A percentile compares a stretch with the other conserved stretches of the same genome.
These are phyloP conservation scores for Backusella macrospora DNA, from an alignment of 192 early-diverging fungal genomes.

Conservation along the genomic window DNA sequence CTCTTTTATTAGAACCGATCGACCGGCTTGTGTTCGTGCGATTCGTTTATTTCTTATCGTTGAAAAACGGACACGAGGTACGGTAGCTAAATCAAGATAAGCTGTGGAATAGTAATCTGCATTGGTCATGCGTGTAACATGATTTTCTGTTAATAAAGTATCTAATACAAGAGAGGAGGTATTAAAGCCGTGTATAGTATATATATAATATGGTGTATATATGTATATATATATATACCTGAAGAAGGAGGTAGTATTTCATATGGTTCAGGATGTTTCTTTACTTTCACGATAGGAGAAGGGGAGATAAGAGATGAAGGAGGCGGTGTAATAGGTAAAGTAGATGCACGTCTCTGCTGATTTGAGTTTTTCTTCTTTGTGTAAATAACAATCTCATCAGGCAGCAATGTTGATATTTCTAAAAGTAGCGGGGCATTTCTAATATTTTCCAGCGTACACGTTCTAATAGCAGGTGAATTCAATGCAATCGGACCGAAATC, in stretches of 20 bases:
- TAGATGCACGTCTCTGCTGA: not conserved
- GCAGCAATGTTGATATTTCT: conserved; percentile 45
- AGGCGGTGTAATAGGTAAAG: not conserved
- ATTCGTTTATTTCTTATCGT: conserved; percentile 13
- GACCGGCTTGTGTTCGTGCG: not conserved
- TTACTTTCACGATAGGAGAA: not conserved
- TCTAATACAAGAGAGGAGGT: not conserved
- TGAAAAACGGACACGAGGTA: not conserved
- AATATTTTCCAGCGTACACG: conserved; percentile 83
- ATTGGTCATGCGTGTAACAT: conserved; percentile 2
- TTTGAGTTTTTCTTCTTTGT: conserved; percentile 32
- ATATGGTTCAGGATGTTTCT: not conserved
- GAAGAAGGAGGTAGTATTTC: not conserved
- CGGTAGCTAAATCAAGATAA: conserved; percentile 40
- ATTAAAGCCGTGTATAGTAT: not conserved
- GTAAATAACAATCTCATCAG: conserved; percentile 41
- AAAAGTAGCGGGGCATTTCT: conserved; percentile 54
- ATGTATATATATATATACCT: not conserved
- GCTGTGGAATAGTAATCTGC: conserved; percentile 22
- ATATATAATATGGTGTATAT: not conserved
- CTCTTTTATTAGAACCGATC: conserved; percentile 1
- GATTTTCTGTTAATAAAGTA: not conserved
- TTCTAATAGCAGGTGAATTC: conserved; percentile 74
- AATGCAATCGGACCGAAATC: conserved; percentile 90
- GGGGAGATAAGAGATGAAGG: no score